Evolutionary conservation across 1,284 basidiomycete genomes (phyloP).

Genomic region (Bondarzewia mesenterica): DNA sequence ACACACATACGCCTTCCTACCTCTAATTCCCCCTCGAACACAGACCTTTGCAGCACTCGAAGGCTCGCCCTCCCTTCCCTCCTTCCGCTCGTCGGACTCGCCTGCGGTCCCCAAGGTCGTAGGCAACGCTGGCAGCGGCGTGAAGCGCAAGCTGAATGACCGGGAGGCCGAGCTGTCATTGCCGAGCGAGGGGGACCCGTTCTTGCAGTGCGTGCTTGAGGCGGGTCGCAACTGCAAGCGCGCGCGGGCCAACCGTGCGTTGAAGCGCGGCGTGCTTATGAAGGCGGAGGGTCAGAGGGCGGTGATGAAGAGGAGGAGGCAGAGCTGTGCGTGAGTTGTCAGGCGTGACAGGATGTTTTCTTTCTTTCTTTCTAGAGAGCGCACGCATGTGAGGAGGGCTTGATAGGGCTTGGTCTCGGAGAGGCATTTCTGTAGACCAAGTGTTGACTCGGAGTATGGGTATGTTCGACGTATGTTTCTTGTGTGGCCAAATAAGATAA

Average conservation of each 20-base stretch:
- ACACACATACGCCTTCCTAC: not conserved
- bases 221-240: not conserved
- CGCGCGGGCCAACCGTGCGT: not conserved
- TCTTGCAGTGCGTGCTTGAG: not conserved
- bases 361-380: too few relatives aligned
- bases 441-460: too few relatives aligned
- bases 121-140: too few relatives aligned
- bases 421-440: too few relatives aligned
- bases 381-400: too few relatives aligned
- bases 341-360: too few relatives aligned
- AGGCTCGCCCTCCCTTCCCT: not conserved
- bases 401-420: too few relatives aligned
- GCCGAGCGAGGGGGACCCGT: not conserved
- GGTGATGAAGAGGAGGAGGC: not conserved
- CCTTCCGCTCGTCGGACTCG: not conserved
- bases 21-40: not conserved
- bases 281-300: not conserved
- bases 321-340: not conserved
- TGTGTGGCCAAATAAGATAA: too few relatives aligned
- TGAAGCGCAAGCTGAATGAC: slow-evolving; percentile 1
- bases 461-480: too few relatives aligned
- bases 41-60: not conserved
- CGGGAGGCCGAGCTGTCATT: not conserved
- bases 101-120: too few relatives aligned
- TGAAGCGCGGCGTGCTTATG: not conserved